These are phyloP conservation scores for Cryptococcus hybrid DNA, from an alignment of 1,284 basidiomycete species.

Conservation along the genomic window DNA sequence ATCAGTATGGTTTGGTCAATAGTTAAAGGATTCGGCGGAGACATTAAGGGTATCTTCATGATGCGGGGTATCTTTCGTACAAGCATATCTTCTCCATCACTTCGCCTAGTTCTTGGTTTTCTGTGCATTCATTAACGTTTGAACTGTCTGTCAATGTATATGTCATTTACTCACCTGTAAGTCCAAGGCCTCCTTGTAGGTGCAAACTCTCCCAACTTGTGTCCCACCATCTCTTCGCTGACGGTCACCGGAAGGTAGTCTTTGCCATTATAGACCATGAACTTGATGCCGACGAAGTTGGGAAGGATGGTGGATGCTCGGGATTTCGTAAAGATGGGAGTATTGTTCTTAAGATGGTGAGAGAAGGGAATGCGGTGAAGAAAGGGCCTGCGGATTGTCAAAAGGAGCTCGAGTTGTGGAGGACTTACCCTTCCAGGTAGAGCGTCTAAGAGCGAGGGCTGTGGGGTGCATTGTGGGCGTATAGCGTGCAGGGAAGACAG, in stretches of 20 bases:
- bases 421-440: conserved; percentile 53
- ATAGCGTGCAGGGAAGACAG: too few species aligned
- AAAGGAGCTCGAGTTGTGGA: background rate
- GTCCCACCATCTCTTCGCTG: conserved; percentile 97
- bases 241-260: conserved; percentile 81
- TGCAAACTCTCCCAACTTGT: conserved; percentile 95
- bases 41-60: conserved; percentile 10
- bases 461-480: conserved; percentile 22
- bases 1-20: too few species aligned
- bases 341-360: conserved; percentile 77
- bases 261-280: conserved; percentile 93
- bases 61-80: conserved; percentile 14
- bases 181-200: conserved; percentile 67
- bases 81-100: background rate
- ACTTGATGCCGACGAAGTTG: conserved; percentile 86
- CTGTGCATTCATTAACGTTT: background rate
- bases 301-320: conserved; percentile 91
- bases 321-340: conserved; percentile 84
- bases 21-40: background rate
- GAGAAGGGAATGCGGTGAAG: conserved; percentile 41
- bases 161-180: conserved; percentile 41
- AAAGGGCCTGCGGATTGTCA: conserved; percentile 6
- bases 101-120: conserved; percentile 19
- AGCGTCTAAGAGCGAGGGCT: conserved; percentile 34
- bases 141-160: too few species aligned